phyloP scores from a whole-genome alignment of 345 rosid species.

The Crucihimalaya himalaica region DNA sequence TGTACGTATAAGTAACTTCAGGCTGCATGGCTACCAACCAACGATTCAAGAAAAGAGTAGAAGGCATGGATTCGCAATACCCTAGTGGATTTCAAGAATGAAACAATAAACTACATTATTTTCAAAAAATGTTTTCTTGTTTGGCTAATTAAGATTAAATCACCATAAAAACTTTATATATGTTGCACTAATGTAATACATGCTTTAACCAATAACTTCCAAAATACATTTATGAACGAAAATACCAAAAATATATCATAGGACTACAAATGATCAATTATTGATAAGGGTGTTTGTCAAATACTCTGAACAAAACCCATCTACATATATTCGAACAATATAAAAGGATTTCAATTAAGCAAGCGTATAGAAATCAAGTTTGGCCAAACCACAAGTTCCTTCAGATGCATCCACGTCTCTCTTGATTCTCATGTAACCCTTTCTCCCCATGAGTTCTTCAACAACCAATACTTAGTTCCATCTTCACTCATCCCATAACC shows the following conservation, averaged over 20 bases:
- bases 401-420: conserved; percentile 35
- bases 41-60: no score
- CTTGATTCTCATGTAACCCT: conserved; percentile 51
- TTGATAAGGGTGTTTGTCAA: no score
- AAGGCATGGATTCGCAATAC: background rate
- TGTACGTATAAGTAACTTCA: background rate
- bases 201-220: background rate
- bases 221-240: background rate
- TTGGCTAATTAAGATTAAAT: background rate
- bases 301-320: background rate
- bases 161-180: background rate
- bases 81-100: background rate
- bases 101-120: background rate
- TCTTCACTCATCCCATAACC: conserved; percentile 43
- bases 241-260: no score
- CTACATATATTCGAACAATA: background rate
- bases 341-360: conserved; percentile 21
- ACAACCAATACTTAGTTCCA: conserved; percentile 44
- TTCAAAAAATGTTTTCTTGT: background rate
- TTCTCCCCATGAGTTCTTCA: conserved; percentile 60
- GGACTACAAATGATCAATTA: no score
- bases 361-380: conserved; percentile 42
- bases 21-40: background rate
- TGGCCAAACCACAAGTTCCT: conserved; percentile 56
- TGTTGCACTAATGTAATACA: background rate